A percentile compares a stretch with the other conserved stretches of the same genome.
phyloP scores from a whole-genome alignment of 2,329 filamentous ascomycete species.

The Aureobasidium sp. region DNA sequence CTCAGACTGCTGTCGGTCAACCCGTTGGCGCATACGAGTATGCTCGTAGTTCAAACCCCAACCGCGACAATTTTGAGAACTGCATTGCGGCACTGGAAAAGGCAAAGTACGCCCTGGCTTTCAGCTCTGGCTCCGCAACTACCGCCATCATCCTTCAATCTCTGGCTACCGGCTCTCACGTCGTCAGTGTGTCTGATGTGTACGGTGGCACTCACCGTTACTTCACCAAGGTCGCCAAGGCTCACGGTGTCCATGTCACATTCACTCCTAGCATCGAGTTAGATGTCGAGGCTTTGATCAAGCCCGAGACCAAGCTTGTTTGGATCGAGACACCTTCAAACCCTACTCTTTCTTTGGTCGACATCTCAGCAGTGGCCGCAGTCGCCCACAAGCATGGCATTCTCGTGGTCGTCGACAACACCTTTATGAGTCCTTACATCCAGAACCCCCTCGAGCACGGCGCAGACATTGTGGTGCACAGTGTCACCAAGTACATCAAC shows the following conservation, averaged over 20 bases:
- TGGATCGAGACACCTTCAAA: slow-evolving; percentile 98
- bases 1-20: slow-evolving; percentile 80
- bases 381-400: slow-evolving; percentile 83
- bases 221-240: slow-evolving; percentile 94
- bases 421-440: slow-evolving; percentile 91
- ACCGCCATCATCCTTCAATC: slow-evolving; percentile 92
- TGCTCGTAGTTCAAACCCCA: slow-evolving; percentile 87
- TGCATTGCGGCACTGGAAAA: slow-evolving; percentile 89
- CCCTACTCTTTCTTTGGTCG: slow-evolving; percentile 85
- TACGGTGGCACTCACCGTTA: slow-evolving; percentile 98
- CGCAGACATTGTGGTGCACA: slow-evolving; percentile 91
- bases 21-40: slow-evolving; percentile 91
- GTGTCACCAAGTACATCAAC: slow-evolving; percentile 98
- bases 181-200: slow-evolving; percentile 93
- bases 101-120: slow-evolving; percentile 86
- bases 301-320: slow-evolving; percentile 80
- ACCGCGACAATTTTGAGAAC: slow-evolving; percentile 87
- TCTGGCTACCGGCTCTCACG: slow-evolving; percentile 82
- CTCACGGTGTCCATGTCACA: slow-evolving; percentile 88
- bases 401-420: slow-evolving; percentile 98
- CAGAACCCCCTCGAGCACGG: slow-evolving; percentile 94
- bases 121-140: slow-evolving; percentile 87
- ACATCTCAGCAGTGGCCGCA: slow-evolving; percentile 78
- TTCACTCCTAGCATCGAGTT: slow-evolving; percentile 90
- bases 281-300: slow-evolving; percentile 78